phyloP scores from a whole-genome alignment of 108 stramenopile species.

The Nannochloropsis oceanica region DNA sequence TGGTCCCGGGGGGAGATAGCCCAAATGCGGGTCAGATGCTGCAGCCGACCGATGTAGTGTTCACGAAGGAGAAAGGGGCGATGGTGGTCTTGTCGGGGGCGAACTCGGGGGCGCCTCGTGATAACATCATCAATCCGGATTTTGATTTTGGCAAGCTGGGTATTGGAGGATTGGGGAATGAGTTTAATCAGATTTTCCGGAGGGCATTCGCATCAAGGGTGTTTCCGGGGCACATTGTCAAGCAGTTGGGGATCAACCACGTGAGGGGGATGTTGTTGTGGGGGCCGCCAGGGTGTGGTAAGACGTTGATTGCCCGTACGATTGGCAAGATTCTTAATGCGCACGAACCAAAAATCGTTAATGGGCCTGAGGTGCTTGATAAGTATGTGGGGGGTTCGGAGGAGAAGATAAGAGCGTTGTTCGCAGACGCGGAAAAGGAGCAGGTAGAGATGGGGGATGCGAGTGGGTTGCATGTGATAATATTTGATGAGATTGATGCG shows the following conservation, averaged over 20 bases:
- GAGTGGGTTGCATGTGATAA: conserved; percentile 91
- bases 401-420: conserved; percentile 89
- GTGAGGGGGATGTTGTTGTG: conserved; percentile 93
- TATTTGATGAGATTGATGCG: conserved; percentile 99
- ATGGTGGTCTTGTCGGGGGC: not conserved
- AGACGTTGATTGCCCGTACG: conserved; percentile 93
- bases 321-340: conserved; percentile 92
- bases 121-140: conserved; percentile 57
- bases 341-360: conserved; percentile 94
- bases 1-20: not conserved
- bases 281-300: conserved; percentile 92
- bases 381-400: conserved; percentile 93
- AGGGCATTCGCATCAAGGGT: conserved; percentile 93
- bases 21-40: not conserved
- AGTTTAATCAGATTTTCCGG: conserved; percentile 95
- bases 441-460: conserved; percentile 69
- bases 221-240: conserved; percentile 75
- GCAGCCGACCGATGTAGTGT: not conserved
- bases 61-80: not conserved
- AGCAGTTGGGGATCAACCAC: conserved; percentile 93
- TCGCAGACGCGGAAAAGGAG: conserved; percentile 54
- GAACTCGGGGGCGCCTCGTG: not conserved
- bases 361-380: conserved; percentile 93
- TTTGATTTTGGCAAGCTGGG: conserved; percentile 96
- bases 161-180: conserved; percentile 86